Evolutionary conservation across 805 yeast species (phyloP).

Genomic region (Zygosaccharomyces rouxii): DNA sequence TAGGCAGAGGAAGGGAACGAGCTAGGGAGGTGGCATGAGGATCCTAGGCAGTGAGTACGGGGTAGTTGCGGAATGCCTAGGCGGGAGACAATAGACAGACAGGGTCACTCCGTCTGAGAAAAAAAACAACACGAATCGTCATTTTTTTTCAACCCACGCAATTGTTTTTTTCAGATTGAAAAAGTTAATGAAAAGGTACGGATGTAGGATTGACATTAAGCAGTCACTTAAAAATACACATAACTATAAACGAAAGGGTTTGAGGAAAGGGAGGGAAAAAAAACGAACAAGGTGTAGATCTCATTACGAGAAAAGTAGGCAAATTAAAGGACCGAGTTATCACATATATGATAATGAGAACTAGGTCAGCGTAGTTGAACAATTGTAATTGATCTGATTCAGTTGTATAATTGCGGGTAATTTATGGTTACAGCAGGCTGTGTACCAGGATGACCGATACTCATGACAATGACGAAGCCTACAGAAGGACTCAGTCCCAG

Average conservation of each 20-base stretch:
- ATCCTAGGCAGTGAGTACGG: neutral
- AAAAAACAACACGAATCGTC: neutral
- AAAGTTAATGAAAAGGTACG: neutral
- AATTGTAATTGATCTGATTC: neutral
- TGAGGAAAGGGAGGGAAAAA: neutral
- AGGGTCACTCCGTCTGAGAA: neutral
- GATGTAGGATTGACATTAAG: neutral
- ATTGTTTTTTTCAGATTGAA: neutral
- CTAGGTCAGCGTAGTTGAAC: neutral
- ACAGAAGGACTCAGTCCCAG: constrained; percentile 32
- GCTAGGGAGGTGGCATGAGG: neutral
- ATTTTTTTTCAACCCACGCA: constrained; percentile 3
- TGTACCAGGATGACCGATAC: constrained; percentile 4
- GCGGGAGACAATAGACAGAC: neutral
- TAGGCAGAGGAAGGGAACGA: neutral
- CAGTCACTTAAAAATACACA: neutral
- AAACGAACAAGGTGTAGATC: neutral
- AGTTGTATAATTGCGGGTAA: neutral
- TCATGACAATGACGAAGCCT: constrained; percentile 20
- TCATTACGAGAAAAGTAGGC: neutral
- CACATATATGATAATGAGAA: neutral
- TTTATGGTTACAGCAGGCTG: neutral
- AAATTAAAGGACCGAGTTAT: neutral
- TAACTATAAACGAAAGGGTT: neutral
- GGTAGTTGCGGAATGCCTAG: neutral